Evolutionary conservation across 768 basidiomycete species (phyloP), one percentile per base, ranked within the genome.

Genomic region (Leccinellum luteum): DNA sequence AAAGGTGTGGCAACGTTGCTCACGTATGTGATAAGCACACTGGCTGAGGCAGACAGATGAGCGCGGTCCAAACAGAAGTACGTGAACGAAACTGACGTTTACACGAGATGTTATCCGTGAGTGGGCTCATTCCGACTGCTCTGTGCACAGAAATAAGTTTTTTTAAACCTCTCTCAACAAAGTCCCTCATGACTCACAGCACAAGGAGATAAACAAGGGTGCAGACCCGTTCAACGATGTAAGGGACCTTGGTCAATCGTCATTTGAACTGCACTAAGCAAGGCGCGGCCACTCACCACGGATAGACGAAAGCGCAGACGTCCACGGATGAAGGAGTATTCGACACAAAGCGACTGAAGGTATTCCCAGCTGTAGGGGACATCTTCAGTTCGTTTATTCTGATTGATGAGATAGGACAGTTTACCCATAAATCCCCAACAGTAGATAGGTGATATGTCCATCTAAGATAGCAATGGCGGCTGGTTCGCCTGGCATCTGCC

Each of bases 351-450:
- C 4, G 69, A 60, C n/a, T 49, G 52, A 1, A 63, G 0, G 25
- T 67, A 70, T 38, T 67, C 61, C 69, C 69, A 70, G 8, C 69
- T 70, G 44, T 34, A 34, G 14, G 32, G 25, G 25, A 51, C 1
- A 28, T 19, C 2, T 32, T 56, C 2, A 56, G 54, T 32, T 6
- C 2, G 21, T 4, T 35, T 3, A 12, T 47, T 12, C 43, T 4
- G 17, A n/a, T 27, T 17, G 17, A 23, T 30, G 15, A 43, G 23
- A 15, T 21, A 7, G 44, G 10, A 3, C 27, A 21, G 35, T 38
- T 38, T 55, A 70, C 69, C 63, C 69, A 35, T 58, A 70, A 9
- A 65, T 1, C 1, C 69, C 69, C 6, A 66, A 49, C 1, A 59
- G 10, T 2, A 71, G 17, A 25, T 50, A 62, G 23, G n/a, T 6